Base-by-base conservation (phyloP, 2,329 filamentous ascomycete species). In the Fusarium zealandicum region DNA sequence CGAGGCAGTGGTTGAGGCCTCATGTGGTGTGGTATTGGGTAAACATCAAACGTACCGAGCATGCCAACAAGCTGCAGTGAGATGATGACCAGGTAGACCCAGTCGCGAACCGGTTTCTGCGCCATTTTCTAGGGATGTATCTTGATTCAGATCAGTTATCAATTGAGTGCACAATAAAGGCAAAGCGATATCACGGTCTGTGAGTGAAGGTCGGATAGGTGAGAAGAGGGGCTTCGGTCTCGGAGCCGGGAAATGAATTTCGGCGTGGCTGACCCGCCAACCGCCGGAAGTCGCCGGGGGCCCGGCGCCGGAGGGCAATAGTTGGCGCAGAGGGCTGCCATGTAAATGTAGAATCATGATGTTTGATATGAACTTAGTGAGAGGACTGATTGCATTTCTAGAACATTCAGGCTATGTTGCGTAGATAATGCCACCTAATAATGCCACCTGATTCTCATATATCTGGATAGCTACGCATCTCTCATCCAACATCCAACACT, bases 11-110 rank as follows among this genome's bases (percentile, higher is more conserved):
- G 9, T 8, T 8, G 22, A 8, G 22, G 3, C 8, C 7, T 25
- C 22, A 5, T 25, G 22, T 8, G 22, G 6, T 7, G 4, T 25
- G 22, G 22, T 8, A 9, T 3, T 31, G 28, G 28, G 28, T n/a
- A 31, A 25, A 5, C 10, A 31, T 3, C 4, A n/a, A 8, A 55
- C 63, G 36, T 64, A 76, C 74, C 57, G n/a, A 76, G 56, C 70
- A 75, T 76, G 63, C 72, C 72, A 7, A 69, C 45, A 30, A 75
- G 65, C 52, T 76, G 73, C 5, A 68, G 59, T 16, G 54, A 53
- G 22, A 75, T 68, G 41, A 75, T 64, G 64, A 54, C 54, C 7
- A 77, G 64, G 32, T 76, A 77, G 36, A 71, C 41, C 66, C 66
- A 72, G 43, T 77, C 73, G 43, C 71, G 73, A 32, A 57, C 22